These are phyloP conservation scores for Penicillium roqueforti DNA, from an alignment of 495 filamentous ascomycete genomes.

Conservation along the genomic window DNA sequence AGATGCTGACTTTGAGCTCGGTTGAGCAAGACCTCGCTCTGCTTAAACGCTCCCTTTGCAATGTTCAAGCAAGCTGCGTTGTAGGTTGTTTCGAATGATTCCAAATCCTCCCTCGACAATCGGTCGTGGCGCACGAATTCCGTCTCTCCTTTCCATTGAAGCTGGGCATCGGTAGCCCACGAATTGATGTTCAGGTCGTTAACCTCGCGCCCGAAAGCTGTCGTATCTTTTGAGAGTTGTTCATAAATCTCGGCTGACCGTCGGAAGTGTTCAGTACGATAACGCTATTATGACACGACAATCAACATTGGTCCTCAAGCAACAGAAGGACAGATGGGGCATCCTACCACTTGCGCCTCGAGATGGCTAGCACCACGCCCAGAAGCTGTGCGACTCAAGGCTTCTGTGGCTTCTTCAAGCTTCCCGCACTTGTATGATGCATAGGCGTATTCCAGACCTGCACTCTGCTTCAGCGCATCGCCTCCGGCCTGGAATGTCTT, in stretches of 20 bases:
- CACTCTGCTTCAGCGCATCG: constrained; percentile 59
- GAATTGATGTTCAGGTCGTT: constrained; percentile 85
- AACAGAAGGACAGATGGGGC: neutral
- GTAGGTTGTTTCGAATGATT: constrained; percentile 89
- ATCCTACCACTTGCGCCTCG: constrained; percentile 75
- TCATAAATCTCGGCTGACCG: constrained; percentile 66
- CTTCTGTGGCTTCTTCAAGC: constrained; percentile 62
- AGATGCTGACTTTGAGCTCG: constrained; percentile 59
- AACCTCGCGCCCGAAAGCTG: constrained; percentile 59
- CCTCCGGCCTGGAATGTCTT: constrained; percentile 69
- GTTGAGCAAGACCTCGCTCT: constrained; percentile 75
- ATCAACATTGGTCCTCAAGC: constrained; percentile 4
- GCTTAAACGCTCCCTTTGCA: constrained; percentile 68
- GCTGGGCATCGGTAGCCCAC: constrained; percentile 74
- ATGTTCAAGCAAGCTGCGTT: constrained; percentile 88
- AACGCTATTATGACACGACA: constrained; percentile 48
- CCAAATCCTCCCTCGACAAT: constrained; percentile 68
- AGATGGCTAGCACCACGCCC: constrained; percentile 73
- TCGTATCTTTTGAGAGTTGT: constrained; percentile 48
- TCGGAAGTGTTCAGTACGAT: constrained; percentile 78
- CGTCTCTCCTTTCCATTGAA: constrained; percentile 72
- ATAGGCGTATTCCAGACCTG: constrained; percentile 80
- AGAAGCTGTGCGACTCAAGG: constrained; percentile 47
- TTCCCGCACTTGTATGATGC: constrained; percentile 82
- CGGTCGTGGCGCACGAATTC: constrained; percentile 52